A percentile compares a stretch with the other conserved stretches of the same genome.
These are phyloP conservation scores for Fusarium sp. DNA, from an alignment of 2,329 filamentous ascomycete species.

Conservation along the genomic window DNA sequence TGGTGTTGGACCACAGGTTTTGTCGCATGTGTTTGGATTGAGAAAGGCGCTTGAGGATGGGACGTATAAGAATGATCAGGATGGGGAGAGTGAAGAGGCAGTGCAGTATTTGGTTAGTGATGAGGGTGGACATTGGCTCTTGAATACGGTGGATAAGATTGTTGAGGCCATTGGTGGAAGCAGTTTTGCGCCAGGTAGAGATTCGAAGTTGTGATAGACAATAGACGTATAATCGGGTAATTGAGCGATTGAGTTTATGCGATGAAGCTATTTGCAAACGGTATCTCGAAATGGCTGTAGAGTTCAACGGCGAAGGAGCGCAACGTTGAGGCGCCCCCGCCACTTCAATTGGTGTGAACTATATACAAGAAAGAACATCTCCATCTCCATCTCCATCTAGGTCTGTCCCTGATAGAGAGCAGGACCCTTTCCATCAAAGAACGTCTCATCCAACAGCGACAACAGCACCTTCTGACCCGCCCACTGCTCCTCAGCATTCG, in stretches of 20 bases:
- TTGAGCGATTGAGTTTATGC: background rate
- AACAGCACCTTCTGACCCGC: conserved; percentile 49
- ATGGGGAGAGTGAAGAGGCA: conserved; percentile 47
- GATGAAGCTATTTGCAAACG: background rate
- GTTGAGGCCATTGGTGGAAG: conserved; percentile 56
- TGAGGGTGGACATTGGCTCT: conserved; percentile 58
- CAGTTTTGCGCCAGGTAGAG: conserved; percentile 48
- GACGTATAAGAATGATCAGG: conserved; percentile 52
- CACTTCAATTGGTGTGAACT: background rate
- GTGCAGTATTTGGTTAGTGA: conserved; percentile 55
- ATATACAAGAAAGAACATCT: background rate
- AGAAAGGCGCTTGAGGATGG: conserved; percentile 79
- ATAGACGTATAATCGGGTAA: background rate
- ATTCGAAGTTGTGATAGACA: conserved; percentile 31
- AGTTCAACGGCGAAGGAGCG: background rate
- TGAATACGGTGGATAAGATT: conserved; percentile 56
- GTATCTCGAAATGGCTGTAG: background rate
- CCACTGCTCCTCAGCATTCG: conserved; percentile 50
- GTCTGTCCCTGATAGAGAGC: conserved; percentile 29
- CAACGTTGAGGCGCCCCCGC: background rate
- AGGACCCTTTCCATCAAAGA: conserved; percentile 46
- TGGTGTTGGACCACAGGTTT: conserved; percentile 83
- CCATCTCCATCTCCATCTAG: background rate
- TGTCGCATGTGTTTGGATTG: conserved; percentile 83
- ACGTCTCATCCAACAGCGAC: conserved; percentile 45